Evolutionary conservation across 768 basidiomycete genomes (phyloP).

Genomic region (Pulveroboletus sp.): DNA sequence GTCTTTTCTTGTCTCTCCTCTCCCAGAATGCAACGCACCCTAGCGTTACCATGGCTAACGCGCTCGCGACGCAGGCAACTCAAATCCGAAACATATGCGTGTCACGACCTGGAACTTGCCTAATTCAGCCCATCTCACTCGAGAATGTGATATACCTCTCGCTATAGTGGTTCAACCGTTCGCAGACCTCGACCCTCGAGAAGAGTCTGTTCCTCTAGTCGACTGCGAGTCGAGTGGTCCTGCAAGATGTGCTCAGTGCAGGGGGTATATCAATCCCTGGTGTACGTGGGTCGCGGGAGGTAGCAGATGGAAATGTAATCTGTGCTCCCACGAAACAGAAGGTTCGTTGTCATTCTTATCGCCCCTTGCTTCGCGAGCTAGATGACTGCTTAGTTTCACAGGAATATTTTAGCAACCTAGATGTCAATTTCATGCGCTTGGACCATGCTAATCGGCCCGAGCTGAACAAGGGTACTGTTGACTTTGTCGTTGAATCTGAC

Average conservation of each 20-base stretch:
- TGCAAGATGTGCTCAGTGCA: constrained; percentile 76
- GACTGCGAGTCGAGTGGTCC: constrained; percentile 71
- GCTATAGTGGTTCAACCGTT: constrained; percentile 88
- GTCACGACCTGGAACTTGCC: constrained; percentile 90
- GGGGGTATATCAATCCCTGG: constrained; percentile 94
- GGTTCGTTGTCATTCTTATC: constrained; percentile 46
- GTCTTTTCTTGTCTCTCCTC: neutral
- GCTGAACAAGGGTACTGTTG: constrained; percentile 85
- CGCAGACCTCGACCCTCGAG: constrained; percentile 68
- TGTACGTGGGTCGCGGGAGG: constrained; percentile 82
- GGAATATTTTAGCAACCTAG: constrained; percentile 82
- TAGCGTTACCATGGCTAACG: constrained; percentile 11
- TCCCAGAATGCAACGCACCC: neutral
- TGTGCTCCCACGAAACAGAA: constrained; percentile 79
- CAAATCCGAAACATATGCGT: constrained; percentile 86
- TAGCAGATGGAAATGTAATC: constrained; percentile 84
- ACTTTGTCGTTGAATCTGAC: constrained; percentile 69
- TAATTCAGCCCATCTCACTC: constrained; percentile 67
- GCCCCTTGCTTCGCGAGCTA: constrained; percentile 2
- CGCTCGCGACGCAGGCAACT: constrained; percentile 55
- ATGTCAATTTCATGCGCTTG: constrained; percentile 67
- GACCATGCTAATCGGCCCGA: constrained; percentile 84
- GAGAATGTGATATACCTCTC: constrained; percentile 80
- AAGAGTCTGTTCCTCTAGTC: constrained; percentile 77
- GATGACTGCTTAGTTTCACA: constrained; percentile 49